Percentiles rank a stretch among this genome's conserved stretches.
phyloP scores from a whole-genome alignment of 371 early-diverging fungal species.

The Thermomucor indicae-seudaticae region DNA sequence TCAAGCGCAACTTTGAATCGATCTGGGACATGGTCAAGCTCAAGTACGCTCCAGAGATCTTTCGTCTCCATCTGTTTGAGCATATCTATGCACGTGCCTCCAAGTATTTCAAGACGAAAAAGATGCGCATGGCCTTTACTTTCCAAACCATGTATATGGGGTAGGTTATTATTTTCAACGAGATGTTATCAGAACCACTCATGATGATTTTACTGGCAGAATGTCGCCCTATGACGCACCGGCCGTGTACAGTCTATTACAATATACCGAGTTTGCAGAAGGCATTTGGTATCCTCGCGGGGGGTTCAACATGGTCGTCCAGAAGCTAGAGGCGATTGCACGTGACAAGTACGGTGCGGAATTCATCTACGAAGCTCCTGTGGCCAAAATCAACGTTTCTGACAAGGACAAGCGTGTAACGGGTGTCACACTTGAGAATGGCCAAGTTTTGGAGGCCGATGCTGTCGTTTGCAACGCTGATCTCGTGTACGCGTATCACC shows the following conservation, averaged over 20 bases:
- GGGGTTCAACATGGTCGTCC: conserved; percentile 60
- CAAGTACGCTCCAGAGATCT: conserved; percentile 34
- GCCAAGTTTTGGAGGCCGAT: conserved; percentile 47
- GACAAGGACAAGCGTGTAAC: conserved; percentile 25
- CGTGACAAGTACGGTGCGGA: conserved; percentile 39
- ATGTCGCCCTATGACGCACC: conserved; percentile 69
- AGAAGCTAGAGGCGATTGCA: conserved; percentile 49
- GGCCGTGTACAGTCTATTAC: conserved; percentile 56
- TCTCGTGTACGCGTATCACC: conserved; percentile 56
- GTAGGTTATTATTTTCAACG: conserved; percentile 19
- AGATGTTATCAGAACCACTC: not conserved
- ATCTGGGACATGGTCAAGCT: conserved; percentile 46
- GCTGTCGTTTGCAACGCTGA: conserved; percentile 64
- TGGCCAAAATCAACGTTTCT: conserved; percentile 41
- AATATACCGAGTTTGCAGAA: conserved; percentile 62
- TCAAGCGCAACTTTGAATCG: conserved; percentile 50
- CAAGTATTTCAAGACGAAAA: conserved; percentile 51
- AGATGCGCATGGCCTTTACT: conserved; percentile 63
- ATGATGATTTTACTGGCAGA: conserved; percentile 26
- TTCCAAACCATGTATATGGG: conserved; percentile 63
- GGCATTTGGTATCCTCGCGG: conserved; percentile 66
- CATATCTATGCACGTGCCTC: conserved; percentile 47
- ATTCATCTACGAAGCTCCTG: conserved; percentile 45
- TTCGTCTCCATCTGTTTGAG: conserved; percentile 46
- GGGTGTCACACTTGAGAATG: conserved; percentile 51